Conservation (phyloP, 306 rosid species). For the Adenanthera pavonina region DNA sequence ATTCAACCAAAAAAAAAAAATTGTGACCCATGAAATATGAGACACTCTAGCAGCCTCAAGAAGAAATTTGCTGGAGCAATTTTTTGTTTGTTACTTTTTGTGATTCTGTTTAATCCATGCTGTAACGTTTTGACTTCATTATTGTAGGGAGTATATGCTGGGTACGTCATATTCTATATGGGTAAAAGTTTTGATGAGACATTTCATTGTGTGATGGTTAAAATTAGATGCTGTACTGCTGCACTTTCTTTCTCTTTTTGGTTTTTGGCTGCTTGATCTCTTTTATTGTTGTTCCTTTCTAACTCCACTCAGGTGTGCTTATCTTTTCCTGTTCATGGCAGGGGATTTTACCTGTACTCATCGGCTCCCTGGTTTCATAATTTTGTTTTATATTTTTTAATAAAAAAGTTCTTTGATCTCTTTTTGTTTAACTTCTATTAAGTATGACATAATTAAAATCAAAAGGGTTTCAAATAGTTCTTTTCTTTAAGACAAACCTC, state of each 20-base stretch:
- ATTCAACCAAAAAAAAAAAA: too few relatives aligned
- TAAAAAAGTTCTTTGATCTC: neutral
- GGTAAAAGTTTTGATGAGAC: neutral
- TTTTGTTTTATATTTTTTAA: neutral
- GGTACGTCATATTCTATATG: neutral
- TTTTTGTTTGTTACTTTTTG: too few relatives aligned
- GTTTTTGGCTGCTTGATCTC: neutral
- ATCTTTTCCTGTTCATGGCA: neutral
- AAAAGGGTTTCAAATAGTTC: neutral
- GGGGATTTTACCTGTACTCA: neutral
- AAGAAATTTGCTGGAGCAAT: too few relatives aligned
- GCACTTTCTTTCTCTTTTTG: too few relatives aligned
- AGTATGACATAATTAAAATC: neutral
- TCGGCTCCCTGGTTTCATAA: neutral
- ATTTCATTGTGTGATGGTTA: neutral
- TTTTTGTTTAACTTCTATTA: neutral
- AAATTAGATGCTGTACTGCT: neutral
- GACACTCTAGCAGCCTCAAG: too few relatives aligned
- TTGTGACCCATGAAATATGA: too few relatives aligned
- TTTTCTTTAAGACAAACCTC: neutral
- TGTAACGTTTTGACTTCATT: too few relatives aligned
- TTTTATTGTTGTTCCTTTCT: neutral
- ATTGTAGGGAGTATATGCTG: neutral
- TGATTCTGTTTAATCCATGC: too few relatives aligned
- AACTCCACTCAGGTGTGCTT: neutral